Conservation (phyloP, 495 filamentous ascomycete species). For the Talaromyces liani region DNA sequence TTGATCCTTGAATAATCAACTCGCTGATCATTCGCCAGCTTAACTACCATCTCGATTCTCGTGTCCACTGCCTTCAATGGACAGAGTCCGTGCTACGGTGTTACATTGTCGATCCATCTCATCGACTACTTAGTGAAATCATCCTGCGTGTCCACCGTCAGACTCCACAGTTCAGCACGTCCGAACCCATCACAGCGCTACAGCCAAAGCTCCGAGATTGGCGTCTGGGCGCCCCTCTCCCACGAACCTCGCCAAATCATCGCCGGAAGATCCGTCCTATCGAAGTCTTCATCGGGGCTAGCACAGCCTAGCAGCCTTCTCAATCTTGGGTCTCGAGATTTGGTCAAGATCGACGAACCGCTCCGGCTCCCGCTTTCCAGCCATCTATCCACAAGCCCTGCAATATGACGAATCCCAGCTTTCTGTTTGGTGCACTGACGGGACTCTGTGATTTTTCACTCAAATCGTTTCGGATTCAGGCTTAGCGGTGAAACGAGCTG, state of each 20-base stretch:
- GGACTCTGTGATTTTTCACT: not conserved
- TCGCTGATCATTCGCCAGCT: not conserved
- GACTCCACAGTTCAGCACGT: not conserved
- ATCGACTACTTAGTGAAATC: not conserved
- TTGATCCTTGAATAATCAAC: no score
- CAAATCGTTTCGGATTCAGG: not conserved
- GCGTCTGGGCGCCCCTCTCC: not conserved
- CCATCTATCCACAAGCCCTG: not conserved
- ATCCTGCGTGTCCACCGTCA: not conserved
- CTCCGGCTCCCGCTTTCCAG: conserved; percentile 3
- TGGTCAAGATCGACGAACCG: conserved; percentile 5
- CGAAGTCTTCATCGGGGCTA: not conserved
- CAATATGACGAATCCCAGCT: not conserved
- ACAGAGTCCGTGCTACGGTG: not conserved
- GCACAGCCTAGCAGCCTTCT: no score
- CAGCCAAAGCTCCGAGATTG: not conserved
- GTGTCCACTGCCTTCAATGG: not conserved
- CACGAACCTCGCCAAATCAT: not conserved
- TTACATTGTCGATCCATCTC: not conserved
- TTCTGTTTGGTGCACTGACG: not conserved
- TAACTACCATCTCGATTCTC: not conserved
- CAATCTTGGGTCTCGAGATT: conserved; percentile 2
- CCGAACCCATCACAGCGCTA: not conserved
- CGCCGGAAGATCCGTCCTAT: not conserved
- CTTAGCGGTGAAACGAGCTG: conserved; percentile 1